Percentiles rank a stretch among this genome's conserved stretches.
Conservation (phyloP, 164 flowering plant species). For the Sextonia rubra region DNA sequence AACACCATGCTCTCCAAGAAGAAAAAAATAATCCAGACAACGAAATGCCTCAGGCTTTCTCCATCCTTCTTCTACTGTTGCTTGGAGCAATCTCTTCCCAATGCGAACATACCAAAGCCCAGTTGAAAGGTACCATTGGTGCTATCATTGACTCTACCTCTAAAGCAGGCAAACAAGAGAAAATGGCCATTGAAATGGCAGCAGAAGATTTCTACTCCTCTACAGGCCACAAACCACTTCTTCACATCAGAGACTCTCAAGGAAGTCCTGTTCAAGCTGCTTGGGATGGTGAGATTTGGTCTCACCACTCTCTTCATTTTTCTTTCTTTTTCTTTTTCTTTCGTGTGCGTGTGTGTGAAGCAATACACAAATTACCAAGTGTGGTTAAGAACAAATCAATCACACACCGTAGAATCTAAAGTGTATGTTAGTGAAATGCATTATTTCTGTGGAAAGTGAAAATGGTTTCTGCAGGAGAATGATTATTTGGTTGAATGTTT, state of each 20-base stretch:
- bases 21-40: too few species aligned
- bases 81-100: neutral
- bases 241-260: conserved; percentile 19
- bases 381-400: neutral
- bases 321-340: neutral
- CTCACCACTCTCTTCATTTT: too few species aligned
- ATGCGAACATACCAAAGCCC: neutral
- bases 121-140: conserved; percentile 17
- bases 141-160: conserved; percentile 28
- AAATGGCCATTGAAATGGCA: conserved; percentile 36
- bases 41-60: neutral
- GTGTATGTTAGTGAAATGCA: too few species aligned
- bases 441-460: too few species aligned
- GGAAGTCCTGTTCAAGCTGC: conserved; percentile 26
- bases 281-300: conserved; percentile 18
- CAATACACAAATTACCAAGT: neutral
- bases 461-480: neutral
- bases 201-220: conserved; percentile 15
- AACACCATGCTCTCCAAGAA: too few species aligned
- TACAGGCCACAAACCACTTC: conserved; percentile 12
- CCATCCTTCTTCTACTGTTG: neutral
- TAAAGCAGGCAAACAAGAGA: conserved; percentile 32
- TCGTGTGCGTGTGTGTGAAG: neutral
- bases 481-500: neutral
- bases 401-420: neutral